phyloP scores from a whole-genome alignment of 768 basidiomycete species.

The Termitomyces sp. region DNA sequence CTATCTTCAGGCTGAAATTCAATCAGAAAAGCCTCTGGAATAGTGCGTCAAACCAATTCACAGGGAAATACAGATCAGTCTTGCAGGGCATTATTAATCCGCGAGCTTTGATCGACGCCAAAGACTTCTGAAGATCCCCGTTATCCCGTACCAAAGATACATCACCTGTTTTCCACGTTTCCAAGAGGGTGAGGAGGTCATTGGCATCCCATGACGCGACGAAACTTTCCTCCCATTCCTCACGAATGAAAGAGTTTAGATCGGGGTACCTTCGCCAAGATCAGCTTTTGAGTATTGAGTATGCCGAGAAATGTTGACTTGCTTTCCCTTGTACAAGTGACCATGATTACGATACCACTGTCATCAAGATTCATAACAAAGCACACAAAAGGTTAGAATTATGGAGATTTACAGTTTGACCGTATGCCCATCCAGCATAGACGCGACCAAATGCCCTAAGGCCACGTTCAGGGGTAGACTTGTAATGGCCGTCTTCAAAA shows the following conservation, averaged over 20 bases:
- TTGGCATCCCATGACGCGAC: conserved; percentile 50
- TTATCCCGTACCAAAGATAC: conserved; percentile 39
- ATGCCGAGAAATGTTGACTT: conserved; percentile 6
- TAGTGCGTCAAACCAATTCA: conserved; percentile 15
- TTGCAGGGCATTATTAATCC: conserved; percentile 56
- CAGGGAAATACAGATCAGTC: conserved; percentile 56
- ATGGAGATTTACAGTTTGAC: conserved; percentile 39
- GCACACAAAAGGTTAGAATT: neutral
- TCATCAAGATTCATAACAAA: neutral
- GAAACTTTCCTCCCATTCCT: conserved; percentile 44
- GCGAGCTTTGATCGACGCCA: conserved; percentile 42
- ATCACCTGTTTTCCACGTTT: conserved; percentile 48
- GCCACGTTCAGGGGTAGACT: conserved; percentile 37
- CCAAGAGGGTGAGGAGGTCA: conserved; percentile 41
- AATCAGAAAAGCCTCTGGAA: neutral
- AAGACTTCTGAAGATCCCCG: conserved; percentile 35
- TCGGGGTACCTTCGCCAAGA: conserved; percentile 35
- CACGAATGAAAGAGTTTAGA: conserved; percentile 44
- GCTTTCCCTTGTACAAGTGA: conserved; percentile 38
- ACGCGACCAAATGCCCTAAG: conserved; percentile 52
- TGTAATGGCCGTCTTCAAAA: conserved; percentile 52
- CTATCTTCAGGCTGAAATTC: conserved; percentile 46
- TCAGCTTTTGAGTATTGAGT: neutral
- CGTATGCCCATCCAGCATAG: conserved; percentile 56
- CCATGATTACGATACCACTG: conserved; percentile 53